These are phyloP conservation scores for Amylostereum areolatum DNA, from an alignment of 1,284 basidiomycete genomes.

Conservation along the genomic window DNA sequence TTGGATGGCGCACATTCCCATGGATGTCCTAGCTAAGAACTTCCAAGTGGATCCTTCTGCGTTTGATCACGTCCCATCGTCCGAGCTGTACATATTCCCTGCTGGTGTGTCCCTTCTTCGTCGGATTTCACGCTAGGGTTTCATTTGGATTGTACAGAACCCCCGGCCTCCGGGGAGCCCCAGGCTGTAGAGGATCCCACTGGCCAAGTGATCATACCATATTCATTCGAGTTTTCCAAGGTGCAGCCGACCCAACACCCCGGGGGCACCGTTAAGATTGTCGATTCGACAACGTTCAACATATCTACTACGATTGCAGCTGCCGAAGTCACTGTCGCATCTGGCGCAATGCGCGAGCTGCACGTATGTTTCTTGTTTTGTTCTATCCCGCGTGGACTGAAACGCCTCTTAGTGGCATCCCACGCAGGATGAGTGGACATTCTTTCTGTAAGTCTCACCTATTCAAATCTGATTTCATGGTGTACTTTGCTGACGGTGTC, in stretches of 20 bases:
- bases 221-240: conserved; percentile 51
- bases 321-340: conserved; percentile 63
- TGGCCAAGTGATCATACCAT: conserved; percentile 46
- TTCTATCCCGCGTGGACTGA: no score
- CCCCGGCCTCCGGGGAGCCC: conserved; percentile 16
- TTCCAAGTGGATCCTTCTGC: conserved; percentile 50
- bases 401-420: conserved; percentile 56
- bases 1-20: conserved; percentile 59
- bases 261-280: conserved; percentile 61
- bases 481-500: neutral
- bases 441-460: conserved; percentile 33
- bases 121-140: neutral
- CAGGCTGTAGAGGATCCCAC: conserved; percentile 39
- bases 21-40: conserved; percentile 65
- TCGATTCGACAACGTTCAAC: conserved; percentile 48
- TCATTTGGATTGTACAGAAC: conserved; percentile 3
- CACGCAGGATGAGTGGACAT: conserved; percentile 64
- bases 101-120: conserved; percentile 29
- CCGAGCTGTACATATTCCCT: conserved; percentile 67
- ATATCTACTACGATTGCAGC: conserved; percentile 55
- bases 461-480: conserved; percentile 1
- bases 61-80: conserved; percentile 50
- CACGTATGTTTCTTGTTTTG: conserved; percentile 16
- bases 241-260: conserved; percentile 40
- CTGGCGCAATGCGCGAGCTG: conserved; percentile 52